These are phyloP conservation scores for Colletotrichum sp. DNA, from an alignment of 2,329 filamentous ascomycete species.

Conservation along the genomic window DNA sequence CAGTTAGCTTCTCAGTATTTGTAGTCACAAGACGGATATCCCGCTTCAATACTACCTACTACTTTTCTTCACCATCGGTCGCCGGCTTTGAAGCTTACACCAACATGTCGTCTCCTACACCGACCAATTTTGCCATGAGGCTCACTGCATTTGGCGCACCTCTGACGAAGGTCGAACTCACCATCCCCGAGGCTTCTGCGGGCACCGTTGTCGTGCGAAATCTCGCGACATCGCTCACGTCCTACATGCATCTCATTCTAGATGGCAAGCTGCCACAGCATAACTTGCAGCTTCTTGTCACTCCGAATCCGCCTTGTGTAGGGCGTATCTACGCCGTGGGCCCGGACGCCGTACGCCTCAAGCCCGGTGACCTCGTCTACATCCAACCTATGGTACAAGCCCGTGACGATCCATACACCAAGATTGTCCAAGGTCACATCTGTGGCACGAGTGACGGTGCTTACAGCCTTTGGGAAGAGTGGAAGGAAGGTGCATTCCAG, in stretches of 20 bases:
- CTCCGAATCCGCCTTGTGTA: constrained; percentile 35
- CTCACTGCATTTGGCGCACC: neutral
- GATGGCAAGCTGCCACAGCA: neutral
- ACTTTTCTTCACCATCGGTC: neutral
- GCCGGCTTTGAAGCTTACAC: neutral
- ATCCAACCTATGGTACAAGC: constrained; percentile 31
- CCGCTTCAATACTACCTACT: neutral
- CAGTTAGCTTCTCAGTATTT: neutral
- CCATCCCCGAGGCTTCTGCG: neutral
- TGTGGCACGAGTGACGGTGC: constrained; percentile 24
- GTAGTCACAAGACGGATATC: neutral
- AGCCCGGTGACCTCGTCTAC: constrained; percentile 36
- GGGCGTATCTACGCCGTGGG: constrained; percentile 37
- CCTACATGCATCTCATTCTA: neutral
- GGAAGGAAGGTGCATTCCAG: constrained; percentile 34
- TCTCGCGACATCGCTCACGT: neutral
- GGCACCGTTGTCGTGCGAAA: neutral
- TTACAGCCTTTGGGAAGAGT: constrained; percentile 27
- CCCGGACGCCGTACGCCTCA: constrained; percentile 32
- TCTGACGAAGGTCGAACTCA: neutral
- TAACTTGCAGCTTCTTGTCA: constrained; percentile 25
- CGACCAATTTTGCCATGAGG: neutral
- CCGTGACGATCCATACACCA: constrained; percentile 30
- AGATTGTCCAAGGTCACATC: constrained; percentile 31
- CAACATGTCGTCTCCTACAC: neutral